Percentiles rank a stretch among this genome's conserved stretches.
Conservation (phyloP, 1,284 basidiomycete species). For the Schizopora paradoxa region DNA sequence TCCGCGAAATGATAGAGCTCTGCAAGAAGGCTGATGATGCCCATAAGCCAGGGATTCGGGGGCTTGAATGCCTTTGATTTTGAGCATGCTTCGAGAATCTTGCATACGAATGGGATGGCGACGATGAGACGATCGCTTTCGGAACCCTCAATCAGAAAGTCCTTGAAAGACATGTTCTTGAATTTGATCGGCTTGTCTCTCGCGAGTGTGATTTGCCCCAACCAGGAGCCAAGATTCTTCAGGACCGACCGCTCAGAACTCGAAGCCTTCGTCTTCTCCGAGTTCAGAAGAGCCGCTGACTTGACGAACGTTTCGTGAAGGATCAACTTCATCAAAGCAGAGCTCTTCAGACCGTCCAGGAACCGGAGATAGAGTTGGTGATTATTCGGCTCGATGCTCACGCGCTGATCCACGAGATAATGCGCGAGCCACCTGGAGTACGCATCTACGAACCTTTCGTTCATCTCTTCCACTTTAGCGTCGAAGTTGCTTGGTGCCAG, state of each 20-base stretch:
- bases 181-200: conserved; percentile 90
- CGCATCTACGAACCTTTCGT: conserved; percentile 71
- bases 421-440: conserved; percentile 96
- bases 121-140: conserved; percentile 90
- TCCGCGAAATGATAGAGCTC: conserved; percentile 98
- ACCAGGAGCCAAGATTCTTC: conserved; percentile 95
- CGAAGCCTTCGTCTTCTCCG: conserved; percentile 84
- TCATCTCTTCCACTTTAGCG: conserved; percentile 80
- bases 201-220: conserved; percentile 90
- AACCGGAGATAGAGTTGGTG: conserved; percentile 94
- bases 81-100: conserved; percentile 87
- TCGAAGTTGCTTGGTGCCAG: conserved; percentile 94
- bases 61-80: conserved; percentile 90
- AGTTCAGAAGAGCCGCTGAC: conserved; percentile 82
- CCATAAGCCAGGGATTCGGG: conserved; percentile 99
- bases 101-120: conserved; percentile 98
- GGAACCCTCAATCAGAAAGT: conserved; percentile 92
- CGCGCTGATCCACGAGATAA: conserved; percentile 94
- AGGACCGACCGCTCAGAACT: conserved; percentile 82
- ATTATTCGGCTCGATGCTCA: conserved; percentile 96
- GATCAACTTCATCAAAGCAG: conserved; percentile 67
- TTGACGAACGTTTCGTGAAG: conserved; percentile 93
- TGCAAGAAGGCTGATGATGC: conserved; percentile 84
- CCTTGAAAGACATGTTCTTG: conserved; percentile 94
- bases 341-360: conserved; percentile 74